These are phyloP conservation scores for Rehmannia glutinosa DNA, from an alignment of 257 asterid genomes.

Conservation along the genomic window DNA sequence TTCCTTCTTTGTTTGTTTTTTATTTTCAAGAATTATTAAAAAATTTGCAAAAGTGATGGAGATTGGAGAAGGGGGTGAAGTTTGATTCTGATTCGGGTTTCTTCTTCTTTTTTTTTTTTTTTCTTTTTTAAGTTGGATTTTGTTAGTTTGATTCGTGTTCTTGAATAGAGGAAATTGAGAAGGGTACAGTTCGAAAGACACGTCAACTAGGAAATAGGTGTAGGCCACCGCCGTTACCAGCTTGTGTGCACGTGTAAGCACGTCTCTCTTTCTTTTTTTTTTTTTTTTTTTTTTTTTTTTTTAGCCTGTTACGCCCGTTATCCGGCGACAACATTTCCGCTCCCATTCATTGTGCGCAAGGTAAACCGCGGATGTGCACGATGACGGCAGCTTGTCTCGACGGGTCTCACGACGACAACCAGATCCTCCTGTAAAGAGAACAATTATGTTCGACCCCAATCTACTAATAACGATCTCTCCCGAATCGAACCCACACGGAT, in stretches of 20 bases:
- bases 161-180: background rate
- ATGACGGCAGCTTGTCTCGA: no score
- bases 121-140: background rate
- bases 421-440: no score
- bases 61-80: background rate
- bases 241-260: constrained; percentile 12
- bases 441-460: no score
- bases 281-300: no score
- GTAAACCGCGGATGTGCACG: no score
- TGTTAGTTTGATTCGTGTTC: constrained; percentile 6
- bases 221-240: constrained; percentile 29
- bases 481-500: no score
- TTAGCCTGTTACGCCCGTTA: no score
- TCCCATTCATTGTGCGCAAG: no score
- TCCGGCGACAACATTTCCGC: no score
- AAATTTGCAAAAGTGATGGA: background rate
- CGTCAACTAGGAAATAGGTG: constrained; percentile 5
- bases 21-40: background rate
- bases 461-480: no score
- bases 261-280: background rate
- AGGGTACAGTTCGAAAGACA: constrained; percentile 4
- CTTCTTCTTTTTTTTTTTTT: background rate
- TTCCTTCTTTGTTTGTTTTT: background rate
- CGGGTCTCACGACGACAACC: no score
- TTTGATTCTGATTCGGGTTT: constrained; percentile 19